phyloP scores from a whole-genome alignment of 2,329 filamentous ascomycete species.

The Fusarium abutilonis region DNA sequence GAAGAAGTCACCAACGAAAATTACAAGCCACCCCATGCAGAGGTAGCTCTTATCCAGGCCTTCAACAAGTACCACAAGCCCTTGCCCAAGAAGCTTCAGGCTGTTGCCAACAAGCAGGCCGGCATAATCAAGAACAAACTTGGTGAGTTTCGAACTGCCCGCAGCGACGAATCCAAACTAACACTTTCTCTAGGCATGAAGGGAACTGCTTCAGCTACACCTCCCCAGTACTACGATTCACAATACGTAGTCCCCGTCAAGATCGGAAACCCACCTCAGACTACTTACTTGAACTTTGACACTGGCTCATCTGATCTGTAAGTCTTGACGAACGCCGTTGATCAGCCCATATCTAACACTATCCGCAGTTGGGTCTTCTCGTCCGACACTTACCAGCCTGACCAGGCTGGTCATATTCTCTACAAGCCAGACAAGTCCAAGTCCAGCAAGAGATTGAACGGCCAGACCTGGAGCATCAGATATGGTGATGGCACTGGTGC shows the following conservation, averaged over 20 bases:
- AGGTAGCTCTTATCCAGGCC: conserved; percentile 46
- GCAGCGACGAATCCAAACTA: background rate
- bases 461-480: conserved; percentile 64
- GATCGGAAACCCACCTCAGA: conserved; percentile 67
- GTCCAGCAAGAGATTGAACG: conserved; percentile 55
- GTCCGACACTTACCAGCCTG: conserved; percentile 58
- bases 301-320: conserved; percentile 66
- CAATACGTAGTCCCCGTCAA: conserved; percentile 70
- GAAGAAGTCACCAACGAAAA: conserved; percentile 49
- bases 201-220: conserved; percentile 43
- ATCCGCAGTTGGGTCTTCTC: conserved; percentile 73
- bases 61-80: conserved; percentile 52
- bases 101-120: conserved; percentile 34
- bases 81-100: conserved; percentile 44
- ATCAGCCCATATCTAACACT: conserved; percentile 30
- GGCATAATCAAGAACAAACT: conserved; percentile 42
- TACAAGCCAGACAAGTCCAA: conserved; percentile 62
- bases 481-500: conserved; percentile 75
- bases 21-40: conserved; percentile 49
- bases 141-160: conserved; percentile 10
- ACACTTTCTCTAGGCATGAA: conserved; percentile 19
- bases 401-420: conserved; percentile 62
- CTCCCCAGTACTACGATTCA: conserved; percentile 56
- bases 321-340: conserved; percentile 7
- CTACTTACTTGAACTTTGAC: conserved; percentile 74